phyloP scores from a whole-genome alignment of 345 rosid genomes.

The Nephelium lappaceum region DNA sequence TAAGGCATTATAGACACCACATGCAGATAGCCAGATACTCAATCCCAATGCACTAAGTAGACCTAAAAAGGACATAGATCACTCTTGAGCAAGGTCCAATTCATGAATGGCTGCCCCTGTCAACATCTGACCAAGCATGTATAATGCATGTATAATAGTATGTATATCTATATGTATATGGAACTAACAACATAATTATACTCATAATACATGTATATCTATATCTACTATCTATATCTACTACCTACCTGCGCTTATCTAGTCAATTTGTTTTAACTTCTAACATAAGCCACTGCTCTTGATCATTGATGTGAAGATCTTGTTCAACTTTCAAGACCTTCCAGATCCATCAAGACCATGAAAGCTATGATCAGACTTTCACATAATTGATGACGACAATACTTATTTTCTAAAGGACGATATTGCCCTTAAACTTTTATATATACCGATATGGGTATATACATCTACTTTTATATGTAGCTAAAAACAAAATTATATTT shows the following conservation, averaged over 20 bases:
- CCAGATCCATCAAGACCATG: background rate
- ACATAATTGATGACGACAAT: background rate
- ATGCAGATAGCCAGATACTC: background rate
- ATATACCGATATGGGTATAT: background rate
- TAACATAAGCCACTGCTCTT: background rate
- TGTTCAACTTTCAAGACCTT: background rate
- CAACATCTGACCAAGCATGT: background rate
- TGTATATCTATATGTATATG: background rate
- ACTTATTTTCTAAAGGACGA: background rate
- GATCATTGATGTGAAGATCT: background rate
- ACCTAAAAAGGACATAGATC: background rate
- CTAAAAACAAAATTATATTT: background rate
- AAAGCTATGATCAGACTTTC: background rate
- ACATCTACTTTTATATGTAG: background rate
- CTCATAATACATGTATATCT: background rate
- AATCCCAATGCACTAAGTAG: background rate
- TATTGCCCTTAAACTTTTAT: no score
- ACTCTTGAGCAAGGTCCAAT: slow-evolving; percentile 7
- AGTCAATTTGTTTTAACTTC: no score
- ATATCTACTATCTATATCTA: background rate
- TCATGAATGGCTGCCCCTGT: background rate
- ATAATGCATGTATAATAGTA: background rate
- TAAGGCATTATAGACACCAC: background rate
- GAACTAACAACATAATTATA: background rate
- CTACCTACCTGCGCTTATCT: background rate